phyloP scores from a whole-genome alignment of 768 basidiomycete genomes.

The Mycena sanguinolenta region DNA sequence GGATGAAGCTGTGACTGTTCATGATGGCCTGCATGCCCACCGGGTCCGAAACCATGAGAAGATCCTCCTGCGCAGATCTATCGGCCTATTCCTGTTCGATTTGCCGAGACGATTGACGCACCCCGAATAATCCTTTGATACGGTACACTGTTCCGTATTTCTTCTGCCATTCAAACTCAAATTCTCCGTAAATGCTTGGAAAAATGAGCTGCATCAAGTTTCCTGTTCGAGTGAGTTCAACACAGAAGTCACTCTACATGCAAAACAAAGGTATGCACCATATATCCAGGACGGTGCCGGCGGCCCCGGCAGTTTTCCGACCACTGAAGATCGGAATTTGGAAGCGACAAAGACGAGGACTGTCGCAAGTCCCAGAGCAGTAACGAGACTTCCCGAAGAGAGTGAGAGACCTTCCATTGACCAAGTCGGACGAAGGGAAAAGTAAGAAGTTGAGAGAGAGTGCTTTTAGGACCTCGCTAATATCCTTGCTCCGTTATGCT shows the following conservation, averaged over 20 bases:
- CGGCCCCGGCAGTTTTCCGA: conserved; percentile 21
- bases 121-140: conserved; percentile 32
- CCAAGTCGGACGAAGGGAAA: background rate
- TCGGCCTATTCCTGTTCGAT: background rate
- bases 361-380: background rate
- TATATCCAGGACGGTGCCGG: conserved; percentile 32
- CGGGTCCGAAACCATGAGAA: conserved; percentile 29
- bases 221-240: conserved; percentile 9
- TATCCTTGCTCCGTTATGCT: too few species aligned
- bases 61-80: conserved; percentile 14
- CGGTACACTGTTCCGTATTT: conserved; percentile 26
- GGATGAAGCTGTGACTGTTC: conserved; percentile 24
- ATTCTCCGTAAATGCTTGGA: conserved; percentile 26
- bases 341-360: conserved; percentile 1
- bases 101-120: background rate
- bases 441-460: background rate
- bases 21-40: conserved; percentile 27
- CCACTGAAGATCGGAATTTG: background rate
- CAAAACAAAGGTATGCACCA: conserved; percentile 5
- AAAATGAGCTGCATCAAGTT: conserved; percentile 31
- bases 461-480: too few species aligned
- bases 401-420: background rate
- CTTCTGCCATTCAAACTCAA: conserved; percentile 31
- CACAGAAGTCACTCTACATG: background rate
- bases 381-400: conserved; percentile 1